Conservation (phyloP, 176 grass and related monocot species). For the Oryza glumipatula region DNA sequence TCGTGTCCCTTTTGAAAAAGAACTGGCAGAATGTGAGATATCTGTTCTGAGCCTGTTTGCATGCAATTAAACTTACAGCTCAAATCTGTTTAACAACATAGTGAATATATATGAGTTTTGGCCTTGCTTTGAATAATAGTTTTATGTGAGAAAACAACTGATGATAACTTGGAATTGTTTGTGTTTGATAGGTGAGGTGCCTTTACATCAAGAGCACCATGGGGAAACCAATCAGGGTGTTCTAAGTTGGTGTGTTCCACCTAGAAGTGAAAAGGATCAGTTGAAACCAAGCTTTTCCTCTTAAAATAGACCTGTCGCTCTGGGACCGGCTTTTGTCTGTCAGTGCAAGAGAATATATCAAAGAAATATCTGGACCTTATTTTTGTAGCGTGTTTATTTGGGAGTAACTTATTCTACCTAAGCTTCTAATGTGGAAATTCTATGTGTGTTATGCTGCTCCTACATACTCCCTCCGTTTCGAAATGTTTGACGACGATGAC, state of each 20-base stretch:
- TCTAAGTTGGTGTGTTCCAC: not conserved
- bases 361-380: not conserved
- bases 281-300: not conserved
- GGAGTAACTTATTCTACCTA: not conserved
- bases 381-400: not conserved
- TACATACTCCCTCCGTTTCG: too few species aligned
- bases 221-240: not conserved
- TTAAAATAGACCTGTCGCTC: not conserved
- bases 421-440: not conserved
- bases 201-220: not conserved
- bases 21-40: not conserved
- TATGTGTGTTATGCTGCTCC: not conserved
- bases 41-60: not conserved
- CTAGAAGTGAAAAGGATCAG: too few species aligned
- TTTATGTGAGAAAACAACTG: not conserved
- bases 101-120: too few species aligned
- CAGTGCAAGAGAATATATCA: not conserved
- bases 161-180: not conserved
- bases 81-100: not conserved
- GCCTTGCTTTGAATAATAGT: not conserved
- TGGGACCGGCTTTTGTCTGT: not conserved
- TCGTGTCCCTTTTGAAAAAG: not conserved
- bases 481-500: too few species aligned
- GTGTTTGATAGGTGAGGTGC: not conserved
- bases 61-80: not conserved